These are phyloP conservation scores for Rhodosporidiobolus odoratus DNA, from an alignment of 768 basidiomycete genomes.

Conservation along the genomic window DNA sequence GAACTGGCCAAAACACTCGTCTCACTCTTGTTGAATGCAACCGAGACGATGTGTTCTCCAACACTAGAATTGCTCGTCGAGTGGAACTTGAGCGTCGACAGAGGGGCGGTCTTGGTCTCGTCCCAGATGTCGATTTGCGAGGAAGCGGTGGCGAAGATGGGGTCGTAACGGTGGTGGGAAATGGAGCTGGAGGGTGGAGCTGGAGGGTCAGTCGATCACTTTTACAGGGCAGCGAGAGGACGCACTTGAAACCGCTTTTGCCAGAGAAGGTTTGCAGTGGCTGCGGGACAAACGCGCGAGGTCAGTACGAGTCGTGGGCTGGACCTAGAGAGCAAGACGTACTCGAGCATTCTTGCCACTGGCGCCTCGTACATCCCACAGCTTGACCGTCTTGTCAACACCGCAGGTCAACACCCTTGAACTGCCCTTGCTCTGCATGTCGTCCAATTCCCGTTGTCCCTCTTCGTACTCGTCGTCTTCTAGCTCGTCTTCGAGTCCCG, in stretches of 20 bases:
- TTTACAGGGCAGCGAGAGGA: slow-evolving; percentile 7
- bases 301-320: not conserved
- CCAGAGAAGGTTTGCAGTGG: slow-evolving; percentile 75
- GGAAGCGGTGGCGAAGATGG: slow-evolving; percentile 90
- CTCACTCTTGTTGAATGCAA: slow-evolving; percentile 91
- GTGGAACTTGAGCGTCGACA: slow-evolving; percentile 39
- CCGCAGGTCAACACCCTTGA: slow-evolving; percentile 67
- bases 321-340: not conserved
- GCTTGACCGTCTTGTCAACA: slow-evolving; percentile 71
- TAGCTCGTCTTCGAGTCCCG: slow-evolving; percentile 40
- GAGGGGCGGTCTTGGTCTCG: slow-evolving; percentile 63
- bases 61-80: slow-evolving; percentile 75
- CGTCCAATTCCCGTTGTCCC: slow-evolving; percentile 43
- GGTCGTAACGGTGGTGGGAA: slow-evolving; percentile 83
- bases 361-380: slow-evolving; percentile 59
- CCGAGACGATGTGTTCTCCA: slow-evolving; percentile 77
- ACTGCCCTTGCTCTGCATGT: slow-evolving; percentile 45
- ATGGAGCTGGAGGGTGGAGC: slow-evolving; percentile 59
- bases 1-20: slow-evolving; percentile 89
- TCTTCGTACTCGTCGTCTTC: slow-evolving; percentile 40
- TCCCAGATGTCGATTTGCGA: slow-evolving; percentile 96
- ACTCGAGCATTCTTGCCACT: slow-evolving; percentile 43
- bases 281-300: slow-evolving; percentile 40
- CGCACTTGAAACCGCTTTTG: slow-evolving; percentile 83
- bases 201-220: not conserved